Evolutionary conservation across 305 asterid species (phyloP), one percentile per base, ranked within the genome.

Genomic region (Solanum hybrid): DNA sequence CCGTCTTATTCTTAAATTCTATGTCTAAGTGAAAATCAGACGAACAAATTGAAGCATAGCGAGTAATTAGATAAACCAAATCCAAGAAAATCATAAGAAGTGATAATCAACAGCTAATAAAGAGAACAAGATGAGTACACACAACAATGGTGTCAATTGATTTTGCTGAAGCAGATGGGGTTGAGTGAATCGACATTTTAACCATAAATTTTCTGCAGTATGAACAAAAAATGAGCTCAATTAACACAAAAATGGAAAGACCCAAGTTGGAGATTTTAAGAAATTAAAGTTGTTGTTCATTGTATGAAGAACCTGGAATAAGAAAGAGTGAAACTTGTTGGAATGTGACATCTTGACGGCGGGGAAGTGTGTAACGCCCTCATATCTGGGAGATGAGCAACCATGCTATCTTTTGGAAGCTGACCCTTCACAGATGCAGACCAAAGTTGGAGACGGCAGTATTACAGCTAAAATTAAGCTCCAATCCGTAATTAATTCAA

Each of bases 141-240:
- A 92, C 94, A 71, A 95, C 94, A 42, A 94, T 79, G 86, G 92
- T 92, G 88, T 91, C 89, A 32, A 92, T 95, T 0, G 97, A 92
- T 4, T 86, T 95, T 89, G 97, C 91, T 85, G 94, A 95, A 90
- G 60, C 26, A 7, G 42, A 32, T 32, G 81, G 81, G 81, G 81
- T 17, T 32, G 42, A 76, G 24, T 32, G 13, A 76, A 32, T 89
- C 27, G 96, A 92, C 95, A 94, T 94, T 36, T 56, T 90, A 60
- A 92, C 86, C 92, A 94, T 94, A 0, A 2, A 76, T 17, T 17
- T 76, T 32, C 81, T 76, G 27, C 81, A 76, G 26, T 32, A 32
- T 4, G 0, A 60, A 4, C 17, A 12, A 76, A 34, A 32, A 17
- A 76, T 32, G 4, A 76, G 26, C 3, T 76, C 40, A 76, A 10